phyloP scores from a whole-genome alignment of 2,329 filamentous ascomycete genomes.

The Massarina eburnea region DNA sequence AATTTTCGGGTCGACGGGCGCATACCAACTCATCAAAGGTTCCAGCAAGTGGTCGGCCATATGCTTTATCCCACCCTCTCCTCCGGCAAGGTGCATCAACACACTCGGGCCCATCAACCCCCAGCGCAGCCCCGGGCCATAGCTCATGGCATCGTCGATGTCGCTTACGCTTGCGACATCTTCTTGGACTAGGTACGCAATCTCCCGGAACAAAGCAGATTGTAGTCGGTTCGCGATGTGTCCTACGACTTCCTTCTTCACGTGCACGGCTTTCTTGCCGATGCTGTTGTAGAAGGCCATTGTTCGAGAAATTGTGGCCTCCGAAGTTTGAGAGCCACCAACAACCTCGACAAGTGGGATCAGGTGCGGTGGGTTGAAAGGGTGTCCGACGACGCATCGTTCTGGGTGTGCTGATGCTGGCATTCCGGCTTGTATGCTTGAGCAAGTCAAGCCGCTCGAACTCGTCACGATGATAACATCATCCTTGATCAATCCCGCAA shows the following conservation, averaged over 20 bases:
- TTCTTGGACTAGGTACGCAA: conserved; percentile 14
- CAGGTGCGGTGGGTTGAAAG: conserved; percentile 54
- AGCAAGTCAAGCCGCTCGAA: conserved; percentile 43
- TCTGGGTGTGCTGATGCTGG: conserved; percentile 26
- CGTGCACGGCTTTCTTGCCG: conserved; percentile 46
- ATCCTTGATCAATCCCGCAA: conserved; percentile 32
- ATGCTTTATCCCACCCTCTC: conserved; percentile 19
- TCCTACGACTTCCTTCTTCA: conserved; percentile 47
- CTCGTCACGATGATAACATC: conserved; percentile 46
- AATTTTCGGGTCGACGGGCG: conserved; percentile 12
- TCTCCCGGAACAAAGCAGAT: conserved; percentile 18
- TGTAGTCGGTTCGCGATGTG: conserved; percentile 52
- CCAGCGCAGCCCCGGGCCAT: conserved; percentile 19
- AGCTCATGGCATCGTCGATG: conserved; percentile 19
- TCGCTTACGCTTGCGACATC: conserved; percentile 16
- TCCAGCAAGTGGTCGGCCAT: conserved; percentile 16
- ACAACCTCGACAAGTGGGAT: conserved; percentile 53
- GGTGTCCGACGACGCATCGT: conserved; percentile 49
- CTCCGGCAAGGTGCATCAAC: conserved; percentile 18
- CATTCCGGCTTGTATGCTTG: conserved; percentile 24
- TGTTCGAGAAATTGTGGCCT: conserved; percentile 22
- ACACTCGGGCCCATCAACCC: conserved; percentile 19
- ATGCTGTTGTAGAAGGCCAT: conserved; percentile 45
- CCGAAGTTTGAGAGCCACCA: conserved; percentile 35
- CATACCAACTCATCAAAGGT: conserved; percentile 22